These are phyloP conservation scores for Xylariales sp. DNA, from an alignment of 2,329 filamentous ascomycete species.

Conservation along the genomic window DNA sequence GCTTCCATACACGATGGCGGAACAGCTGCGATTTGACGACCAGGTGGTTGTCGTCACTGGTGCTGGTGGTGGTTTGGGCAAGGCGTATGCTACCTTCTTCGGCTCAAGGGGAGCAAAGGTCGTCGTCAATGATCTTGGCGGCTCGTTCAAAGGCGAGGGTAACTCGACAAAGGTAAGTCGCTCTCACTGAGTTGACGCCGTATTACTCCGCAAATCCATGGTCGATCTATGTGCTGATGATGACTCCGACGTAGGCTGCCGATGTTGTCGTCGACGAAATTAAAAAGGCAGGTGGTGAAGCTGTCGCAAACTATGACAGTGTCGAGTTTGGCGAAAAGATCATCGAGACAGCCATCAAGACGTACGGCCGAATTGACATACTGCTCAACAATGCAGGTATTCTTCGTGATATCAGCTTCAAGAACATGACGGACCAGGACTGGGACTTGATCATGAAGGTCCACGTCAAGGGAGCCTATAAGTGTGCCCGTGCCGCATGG, in stretches of 20 bases:
- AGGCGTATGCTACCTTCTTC: constrained; percentile 84
- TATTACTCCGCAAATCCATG: no score
- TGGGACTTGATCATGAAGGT: constrained; percentile 95
- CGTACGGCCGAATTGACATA: constrained; percentile 83
- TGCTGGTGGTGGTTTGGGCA: constrained; percentile 76
- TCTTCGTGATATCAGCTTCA: constrained; percentile 90
- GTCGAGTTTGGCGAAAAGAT: constrained; percentile 93
- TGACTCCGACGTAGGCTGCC: constrained; percentile 53
- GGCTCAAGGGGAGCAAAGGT: constrained; percentile 87
- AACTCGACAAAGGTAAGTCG: constrained; percentile 71
- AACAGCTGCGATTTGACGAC: constrained; percentile 67
- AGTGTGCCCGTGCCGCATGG: constrained; percentile 92
- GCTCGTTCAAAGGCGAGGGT: constrained; percentile 89
- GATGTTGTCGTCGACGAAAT: constrained; percentile 81
- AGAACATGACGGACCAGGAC: constrained; percentile 96
- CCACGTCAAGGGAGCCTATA: constrained; percentile 91
- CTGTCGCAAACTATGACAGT: constrained; percentile 94
- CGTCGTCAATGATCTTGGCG: constrained; percentile 94
- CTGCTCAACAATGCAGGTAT: constrained; percentile 98
- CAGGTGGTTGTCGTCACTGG: constrained; percentile 88
- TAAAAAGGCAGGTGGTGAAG: constrained; percentile 84
- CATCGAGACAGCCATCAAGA: constrained; percentile 80
- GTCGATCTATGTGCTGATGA: no score
- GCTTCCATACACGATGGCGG: constrained; percentile 22
- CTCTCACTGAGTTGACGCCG: background rate